These are phyloP conservation scores for Lentinula sp. DNA, from an alignment of 768 basidiomycete genomes.

Conservation along the genomic window DNA sequence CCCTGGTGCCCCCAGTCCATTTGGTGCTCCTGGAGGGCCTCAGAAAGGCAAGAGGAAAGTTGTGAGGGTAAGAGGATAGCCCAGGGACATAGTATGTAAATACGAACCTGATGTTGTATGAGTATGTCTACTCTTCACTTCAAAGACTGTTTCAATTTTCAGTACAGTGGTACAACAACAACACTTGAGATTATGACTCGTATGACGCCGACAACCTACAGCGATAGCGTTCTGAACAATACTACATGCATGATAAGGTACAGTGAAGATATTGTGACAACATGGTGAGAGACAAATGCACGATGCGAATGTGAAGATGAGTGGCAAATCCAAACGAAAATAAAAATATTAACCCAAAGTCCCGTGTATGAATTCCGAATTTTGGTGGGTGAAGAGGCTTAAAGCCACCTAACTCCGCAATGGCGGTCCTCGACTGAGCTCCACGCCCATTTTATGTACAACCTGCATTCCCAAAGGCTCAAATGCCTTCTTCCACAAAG, in stretches of 20 bases:
- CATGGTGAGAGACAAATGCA: neutral
- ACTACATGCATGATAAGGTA: neutral
- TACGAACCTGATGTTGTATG: neutral
- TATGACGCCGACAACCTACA: neutral
- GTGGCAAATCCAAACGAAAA: neutral
- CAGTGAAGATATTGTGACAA: neutral
- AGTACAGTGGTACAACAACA: neutral
- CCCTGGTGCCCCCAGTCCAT: constrained; percentile 25
- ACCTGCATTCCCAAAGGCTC: constrained; percentile 62
- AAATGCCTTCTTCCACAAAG: constrained; percentile 59
- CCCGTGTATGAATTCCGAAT: neutral
- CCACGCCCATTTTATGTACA: constrained; percentile 68
- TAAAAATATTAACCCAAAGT: neutral
- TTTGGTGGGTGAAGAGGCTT: neutral
- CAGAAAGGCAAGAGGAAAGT: constrained; percentile 81
- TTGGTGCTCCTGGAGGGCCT: constrained; percentile 18
- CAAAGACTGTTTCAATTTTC: neutral
- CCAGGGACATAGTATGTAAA: neutral
- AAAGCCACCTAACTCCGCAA: constrained; percentile 9
- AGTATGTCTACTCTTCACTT: neutral
- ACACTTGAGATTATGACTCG: neutral
- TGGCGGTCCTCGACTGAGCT: constrained; percentile 66
- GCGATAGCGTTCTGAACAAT: neutral
- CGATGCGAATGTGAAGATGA: neutral
- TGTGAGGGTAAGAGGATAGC: constrained; percentile 59